Percentiles rank a stretch among this genome's conserved stretches.
Evolutionary conservation across 2,329 filamentous ascomycete species (phyloP).

Genomic region (Claviceps sp.): DNA sequence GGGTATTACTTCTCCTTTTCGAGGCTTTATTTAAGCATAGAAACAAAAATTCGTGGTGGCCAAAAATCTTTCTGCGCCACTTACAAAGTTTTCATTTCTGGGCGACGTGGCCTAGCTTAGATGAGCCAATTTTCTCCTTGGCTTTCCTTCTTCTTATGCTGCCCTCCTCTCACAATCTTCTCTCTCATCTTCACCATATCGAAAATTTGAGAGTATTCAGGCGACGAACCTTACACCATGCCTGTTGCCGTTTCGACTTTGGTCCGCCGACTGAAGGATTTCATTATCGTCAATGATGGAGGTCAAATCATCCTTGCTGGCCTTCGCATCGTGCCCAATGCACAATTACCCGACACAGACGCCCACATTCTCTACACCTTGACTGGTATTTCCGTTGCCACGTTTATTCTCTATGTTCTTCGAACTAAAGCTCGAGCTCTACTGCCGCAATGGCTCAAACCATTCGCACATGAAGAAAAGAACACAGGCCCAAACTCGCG

Average conservation of each 20-base stretch:
- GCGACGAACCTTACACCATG: background rate
- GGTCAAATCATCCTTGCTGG: background rate
- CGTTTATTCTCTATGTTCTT: constrained; percentile 16
- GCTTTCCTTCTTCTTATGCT: background rate
- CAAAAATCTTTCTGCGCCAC: background rate
- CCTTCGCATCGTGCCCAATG: background rate
- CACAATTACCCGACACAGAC: constrained; percentile 3
- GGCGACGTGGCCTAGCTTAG: background rate
- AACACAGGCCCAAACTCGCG: constrained; percentile 10
- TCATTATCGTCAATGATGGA: background rate
- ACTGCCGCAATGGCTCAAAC: constrained; percentile 26
- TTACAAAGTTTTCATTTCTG: background rate
- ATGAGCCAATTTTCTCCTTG: background rate
- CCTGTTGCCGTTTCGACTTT: background rate
- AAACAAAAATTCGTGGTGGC: background rate
- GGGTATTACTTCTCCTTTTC: background rate
- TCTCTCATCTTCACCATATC: background rate
- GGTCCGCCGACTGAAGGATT: background rate
- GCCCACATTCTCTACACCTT: constrained; percentile 11
- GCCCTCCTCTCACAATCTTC: background rate
- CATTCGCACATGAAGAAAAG: constrained; percentile 28
- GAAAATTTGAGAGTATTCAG: background rate
- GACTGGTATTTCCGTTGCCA: constrained; percentile 15
- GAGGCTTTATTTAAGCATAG: background rate
- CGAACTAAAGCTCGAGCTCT: constrained; percentile 13